Evolutionary conservation across 2,329 filamentous ascomycete species (phyloP), one percentile per base, ranked within the genome.

Genomic region (Clonostachys rhizophaga): DNA sequence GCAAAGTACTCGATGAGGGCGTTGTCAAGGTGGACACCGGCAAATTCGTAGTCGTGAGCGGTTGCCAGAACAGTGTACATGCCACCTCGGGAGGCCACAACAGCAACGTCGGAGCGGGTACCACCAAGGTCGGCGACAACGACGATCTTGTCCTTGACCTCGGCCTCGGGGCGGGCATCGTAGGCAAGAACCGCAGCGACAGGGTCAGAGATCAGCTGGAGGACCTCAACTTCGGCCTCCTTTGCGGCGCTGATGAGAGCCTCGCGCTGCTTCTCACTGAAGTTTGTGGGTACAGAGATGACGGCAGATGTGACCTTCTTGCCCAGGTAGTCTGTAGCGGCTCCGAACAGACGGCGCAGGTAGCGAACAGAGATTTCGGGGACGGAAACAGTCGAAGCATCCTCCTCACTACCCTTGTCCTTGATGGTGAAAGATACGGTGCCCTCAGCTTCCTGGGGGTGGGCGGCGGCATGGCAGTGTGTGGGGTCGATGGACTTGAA

Each of bases 401-500:
- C 69, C 41, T 82, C 81, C 52, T 83, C 83, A 51, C 71, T 76
- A 18, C 68, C 71, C 65, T 86, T 85, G 67, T 97, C 92, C 66
- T 87, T 82, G 60, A 97, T 82, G 50, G 81, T 82, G 74, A 99
- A 97, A 50, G 86, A 82, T 52, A 96, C 80, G 48, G 80, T 78
- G 52, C 81, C 83, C 52, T 83, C 79, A 56, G 78, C 70, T 55
- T 95, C 86, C 66, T 89, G 72, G 53, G 94, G 91, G 71, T 96
- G 94, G 48, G 92, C 89, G 48, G 91, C 95, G 58, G 90, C 87
- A 68, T 97, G 92, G 78, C 87, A 91, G 67, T 95, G 89, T 46
- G 90, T 95, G 54, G 92, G 90, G 69, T 99, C 94, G 78, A 99
- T 95, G 55, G 89, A 87, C 75, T 95, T 91, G 81, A 95, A 96